Base-by-base conservation (phyloP, 176 grass and related monocot genomes). In the Triticum monococcum region DNA sequence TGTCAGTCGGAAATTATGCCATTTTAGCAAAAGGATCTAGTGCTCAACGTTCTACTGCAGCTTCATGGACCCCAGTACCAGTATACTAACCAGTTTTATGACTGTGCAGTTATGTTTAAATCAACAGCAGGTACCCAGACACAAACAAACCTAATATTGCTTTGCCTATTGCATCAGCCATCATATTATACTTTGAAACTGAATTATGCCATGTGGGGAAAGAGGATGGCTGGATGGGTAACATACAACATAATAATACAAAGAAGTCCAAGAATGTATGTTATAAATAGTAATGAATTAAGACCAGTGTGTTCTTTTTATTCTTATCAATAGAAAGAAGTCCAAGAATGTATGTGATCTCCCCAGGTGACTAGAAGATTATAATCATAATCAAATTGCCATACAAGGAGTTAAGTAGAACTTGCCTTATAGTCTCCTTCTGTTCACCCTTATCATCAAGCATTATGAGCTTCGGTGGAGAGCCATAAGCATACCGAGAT, bases 401-500 rank as follows among this genome's bases (percentile, higher is more conserved):
- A 14, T 48, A 3, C 5, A 48, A 48, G 45, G 48, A 80, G 60
- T 37, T 70, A 64, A 66, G 60, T 68, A 32, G 28, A 85, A 88
- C 83, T 77, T 91, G 79, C 97, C 97, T 91, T 87, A 99, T 99
- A 38, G 90, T 94, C 71, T 99, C 97, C 85, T 88, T 99, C 20
- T 90, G 83, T 41, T 96, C 89, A 28, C 89, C 90, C 24, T 99
- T 90, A 81, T 73, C 82, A 3, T 96, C 94, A 75, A 99, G 94
- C 97, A 99, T 94, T 83, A 96, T 94, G 79, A 99, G 92, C 89
- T 99, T 99, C 74, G 97, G 97, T 65, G 94, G 97, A 57, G 97
- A 92, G 57, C 83, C 87, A 91, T 90, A 99, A 30, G 80, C 86
- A 92, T 94, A 97, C 72, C 90, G 90, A 5, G 95, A 5, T 91